A percentile compares a stretch with the other conserved stretches of the same genome.
These are phyloP conservation scores for Microcyclosporella mali DNA, from an alignment of 2,329 filamentous ascomycete species.

Conservation along the genomic window DNA sequence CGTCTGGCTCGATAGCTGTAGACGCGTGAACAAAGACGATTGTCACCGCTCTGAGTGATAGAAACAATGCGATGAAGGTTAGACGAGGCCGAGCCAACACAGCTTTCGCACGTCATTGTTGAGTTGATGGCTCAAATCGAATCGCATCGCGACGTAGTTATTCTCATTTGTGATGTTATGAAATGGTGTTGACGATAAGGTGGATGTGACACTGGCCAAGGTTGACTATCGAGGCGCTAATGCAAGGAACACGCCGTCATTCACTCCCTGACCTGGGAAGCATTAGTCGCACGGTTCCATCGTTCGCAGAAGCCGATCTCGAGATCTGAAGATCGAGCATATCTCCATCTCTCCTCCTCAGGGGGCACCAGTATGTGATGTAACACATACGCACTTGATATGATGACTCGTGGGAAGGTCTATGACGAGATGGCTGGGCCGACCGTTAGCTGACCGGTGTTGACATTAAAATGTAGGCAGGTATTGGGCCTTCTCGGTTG, in stretches of 20 bases:
- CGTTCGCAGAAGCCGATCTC: neutral
- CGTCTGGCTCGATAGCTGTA: too few relatives aligned
- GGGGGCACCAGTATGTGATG: slow-evolving; percentile 2
- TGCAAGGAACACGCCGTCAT: slow-evolving; percentile 1
- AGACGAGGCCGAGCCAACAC: too few relatives aligned
- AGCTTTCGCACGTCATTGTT: too few relatives aligned
- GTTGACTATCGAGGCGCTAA: too few relatives aligned
- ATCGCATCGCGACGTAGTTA: too few relatives aligned
- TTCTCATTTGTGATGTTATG: too few relatives aligned
- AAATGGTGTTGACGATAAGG: too few relatives aligned
- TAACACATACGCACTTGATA: slow-evolving; percentile 5
- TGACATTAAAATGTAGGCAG: neutral
- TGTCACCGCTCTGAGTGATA: too few relatives aligned
- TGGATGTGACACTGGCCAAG: too few relatives aligned
- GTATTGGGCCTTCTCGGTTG: neutral
- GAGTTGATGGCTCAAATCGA: too few relatives aligned
- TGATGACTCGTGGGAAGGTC: slow-evolving; percentile 1
- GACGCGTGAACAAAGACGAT: too few relatives aligned
- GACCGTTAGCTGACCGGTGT: neutral
- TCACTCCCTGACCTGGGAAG: neutral
- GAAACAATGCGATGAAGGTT: too few relatives aligned
- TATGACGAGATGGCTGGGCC: slow-evolving; percentile 13
- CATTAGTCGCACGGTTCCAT: neutral
- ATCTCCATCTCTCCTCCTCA: neutral
- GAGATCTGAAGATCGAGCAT: neutral